Conservation (phyloP, 306 rosid genomes). For the Trichosanthes truncata region DNA sequence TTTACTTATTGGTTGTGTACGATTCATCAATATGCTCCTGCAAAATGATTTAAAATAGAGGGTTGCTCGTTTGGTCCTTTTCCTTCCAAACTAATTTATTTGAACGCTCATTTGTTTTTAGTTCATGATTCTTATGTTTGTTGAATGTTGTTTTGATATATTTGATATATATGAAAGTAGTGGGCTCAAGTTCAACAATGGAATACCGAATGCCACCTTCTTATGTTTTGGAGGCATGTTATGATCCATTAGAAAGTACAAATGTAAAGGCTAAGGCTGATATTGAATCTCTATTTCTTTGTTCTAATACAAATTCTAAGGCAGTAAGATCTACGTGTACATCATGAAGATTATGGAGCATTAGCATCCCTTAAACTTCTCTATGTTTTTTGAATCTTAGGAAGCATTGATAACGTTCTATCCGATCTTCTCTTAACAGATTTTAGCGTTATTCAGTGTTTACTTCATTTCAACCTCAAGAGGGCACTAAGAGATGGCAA, state of each 20-base stretch:
- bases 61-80: no score
- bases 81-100: no score
- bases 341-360: neutral
- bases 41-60: no score
- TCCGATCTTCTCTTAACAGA: neutral
- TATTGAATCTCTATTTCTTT: neutral
- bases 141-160: no score
- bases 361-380: neutral
- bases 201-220: neutral
- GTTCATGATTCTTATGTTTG: no score
- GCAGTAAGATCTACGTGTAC: neutral
- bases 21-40: no score
- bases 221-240: neutral
- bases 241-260: neutral
- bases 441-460: neutral
- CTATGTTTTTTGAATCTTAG: neutral
- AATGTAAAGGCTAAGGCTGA: neutral
- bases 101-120: no score
- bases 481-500: slow-evolving; percentile 31
- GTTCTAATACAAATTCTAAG: neutral
- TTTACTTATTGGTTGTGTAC: no score
- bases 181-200: neutral
- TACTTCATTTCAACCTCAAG: neutral
- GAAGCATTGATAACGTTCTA: neutral
- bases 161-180: neutral